Conservation (phyloP, 306 rosid genomes). For the Rosa chinensis region DNA sequence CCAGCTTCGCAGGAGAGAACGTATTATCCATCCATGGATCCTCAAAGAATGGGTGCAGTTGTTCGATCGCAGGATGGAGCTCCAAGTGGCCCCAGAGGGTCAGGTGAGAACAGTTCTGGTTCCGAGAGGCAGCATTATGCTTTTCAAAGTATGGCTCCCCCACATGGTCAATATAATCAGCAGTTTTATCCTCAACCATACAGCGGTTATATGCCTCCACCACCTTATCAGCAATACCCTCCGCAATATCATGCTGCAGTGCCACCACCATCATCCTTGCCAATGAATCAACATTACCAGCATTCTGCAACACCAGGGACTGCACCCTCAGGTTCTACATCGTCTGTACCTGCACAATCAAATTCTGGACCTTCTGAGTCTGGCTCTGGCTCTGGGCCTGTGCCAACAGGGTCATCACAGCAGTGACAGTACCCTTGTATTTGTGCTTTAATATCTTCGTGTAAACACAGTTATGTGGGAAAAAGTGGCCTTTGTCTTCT, state of each 20-base stretch:
- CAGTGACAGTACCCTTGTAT: slow-evolving; percentile 28
- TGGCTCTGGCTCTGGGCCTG: slow-evolving; percentile 18
- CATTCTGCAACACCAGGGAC: slow-evolving; percentile 29
- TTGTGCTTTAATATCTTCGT: neutral
- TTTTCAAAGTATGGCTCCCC: slow-evolving; percentile 62
- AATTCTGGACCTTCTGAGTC: slow-evolving; percentile 16
- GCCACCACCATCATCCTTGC: slow-evolving; percentile 47
- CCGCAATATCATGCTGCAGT: slow-evolving; percentile 51
- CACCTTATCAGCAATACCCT: slow-evolving; percentile 62
- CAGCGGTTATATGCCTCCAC: slow-evolving; percentile 57
- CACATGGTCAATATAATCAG: slow-evolving; percentile 73
- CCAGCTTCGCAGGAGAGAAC: slow-evolving; percentile 76
- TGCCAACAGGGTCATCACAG: slow-evolving; percentile 38
- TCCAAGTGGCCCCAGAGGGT: slow-evolving; percentile 56
- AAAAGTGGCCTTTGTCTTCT: neutral
- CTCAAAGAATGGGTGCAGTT: slow-evolving; percentile 93
- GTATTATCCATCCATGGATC: slow-evolving; percentile 93
- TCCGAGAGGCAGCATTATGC: slow-evolving; percentile 59
- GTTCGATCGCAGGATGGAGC: slow-evolving; percentile 64
- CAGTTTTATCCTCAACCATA: slow-evolving; percentile 47
- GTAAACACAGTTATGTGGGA: neutral
- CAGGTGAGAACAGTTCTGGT: slow-evolving; percentile 58
- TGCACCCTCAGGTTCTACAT: slow-evolving; percentile 40
- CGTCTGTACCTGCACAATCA: slow-evolving; percentile 33
- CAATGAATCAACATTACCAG: slow-evolving; percentile 57